Percentiles rank a stretch among this genome's conserved stretches.
phyloP scores from a whole-genome alignment of 2,329 filamentous ascomycete genomes.

The Hymenotorrendiella dingleyae region DNA sequence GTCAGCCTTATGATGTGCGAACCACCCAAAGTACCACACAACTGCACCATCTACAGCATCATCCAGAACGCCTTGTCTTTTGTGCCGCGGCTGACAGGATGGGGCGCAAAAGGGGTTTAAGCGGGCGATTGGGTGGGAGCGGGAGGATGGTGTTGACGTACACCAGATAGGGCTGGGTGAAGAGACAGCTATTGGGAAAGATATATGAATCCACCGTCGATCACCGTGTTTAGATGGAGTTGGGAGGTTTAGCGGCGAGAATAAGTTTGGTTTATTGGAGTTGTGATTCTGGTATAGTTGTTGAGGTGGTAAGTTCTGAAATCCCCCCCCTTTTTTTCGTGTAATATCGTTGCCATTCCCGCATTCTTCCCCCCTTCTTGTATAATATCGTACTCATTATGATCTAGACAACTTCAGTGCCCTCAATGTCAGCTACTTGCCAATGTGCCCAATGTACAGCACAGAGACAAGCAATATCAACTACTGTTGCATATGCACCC shows the following conservation, averaged over 20 bases:
- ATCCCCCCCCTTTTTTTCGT: too few relatives aligned
- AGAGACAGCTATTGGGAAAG: background rate
- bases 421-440: slow-evolving; percentile 3
- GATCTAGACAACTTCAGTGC: background rate
- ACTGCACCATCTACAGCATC: background rate
- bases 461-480: background rate
- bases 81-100: background rate
- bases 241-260: background rate
- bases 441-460: slow-evolving; percentile 1
- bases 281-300: background rate
- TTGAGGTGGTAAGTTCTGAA: background rate
- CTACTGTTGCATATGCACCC: background rate
- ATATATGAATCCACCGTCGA: slow-evolving; percentile 6
- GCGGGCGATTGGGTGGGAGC: background rate
- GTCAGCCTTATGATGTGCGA: slow-evolving; percentile 8
- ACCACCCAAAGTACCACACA: background rate
- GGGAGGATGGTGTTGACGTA: background rate
- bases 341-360: too few relatives aligned
- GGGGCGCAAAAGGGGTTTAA: background rate
- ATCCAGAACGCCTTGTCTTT: slow-evolving; percentile 3
- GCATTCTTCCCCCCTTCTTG: too few relatives aligned
- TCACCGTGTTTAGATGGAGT: background rate
- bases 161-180: background rate
- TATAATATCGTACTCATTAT: too few relatives aligned
- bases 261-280: background rate